Base-by-base conservation (phyloP, 805 yeast genomes). In the Candida verbasci region DNA sequence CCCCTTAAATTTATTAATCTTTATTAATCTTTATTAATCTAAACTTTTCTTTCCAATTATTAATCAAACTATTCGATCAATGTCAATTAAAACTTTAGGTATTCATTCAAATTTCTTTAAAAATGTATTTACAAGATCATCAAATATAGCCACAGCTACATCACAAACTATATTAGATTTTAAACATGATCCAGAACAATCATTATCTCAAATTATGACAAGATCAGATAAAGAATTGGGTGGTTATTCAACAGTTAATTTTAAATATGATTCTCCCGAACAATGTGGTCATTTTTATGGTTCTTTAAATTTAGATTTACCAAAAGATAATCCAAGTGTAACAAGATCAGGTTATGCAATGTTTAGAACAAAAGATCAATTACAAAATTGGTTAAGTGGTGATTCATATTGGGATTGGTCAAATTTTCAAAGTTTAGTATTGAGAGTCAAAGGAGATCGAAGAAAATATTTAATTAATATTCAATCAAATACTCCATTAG, bases 221-320 rank as follows among this genome's bases (percentile, higher is more conserved):
- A 67, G 93, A 36, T 71, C 84, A 28, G 95, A 86, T 58, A 71
- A 76, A 47, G 87, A 83, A 35, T 64, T 86, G 35, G 91, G 91
- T 1, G 95, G 95, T 0, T 85, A 65, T 57, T 80, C 89, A 28
- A 77, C 85, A 30, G 91, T 67, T 34, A 65, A 64, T 47, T 62
- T 76, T 33, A 76, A 68, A 25, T 48, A 70, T 25, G 61, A 62
- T 36, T 55, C 58, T n/a, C 48, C 42, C 33, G 39, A 49, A 41
- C 56, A 42, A 43, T 60, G 47, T 42, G 74, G 50, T 46, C 65
- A 45, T 58, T 47, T 67, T 49, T 68, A 67, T 41, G 95, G 82
- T 1, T 72, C 74, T 41, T 82, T 86, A 60, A 78, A 76, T 53
- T 70, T 81, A 41, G 85, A 82, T 45, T 70, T 83, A 24, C 93